These are phyloP conservation scores for Fistulifera pelliculosa DNA, from an alignment of 108 stramenopile genomes.

Conservation along the genomic window DNA sequence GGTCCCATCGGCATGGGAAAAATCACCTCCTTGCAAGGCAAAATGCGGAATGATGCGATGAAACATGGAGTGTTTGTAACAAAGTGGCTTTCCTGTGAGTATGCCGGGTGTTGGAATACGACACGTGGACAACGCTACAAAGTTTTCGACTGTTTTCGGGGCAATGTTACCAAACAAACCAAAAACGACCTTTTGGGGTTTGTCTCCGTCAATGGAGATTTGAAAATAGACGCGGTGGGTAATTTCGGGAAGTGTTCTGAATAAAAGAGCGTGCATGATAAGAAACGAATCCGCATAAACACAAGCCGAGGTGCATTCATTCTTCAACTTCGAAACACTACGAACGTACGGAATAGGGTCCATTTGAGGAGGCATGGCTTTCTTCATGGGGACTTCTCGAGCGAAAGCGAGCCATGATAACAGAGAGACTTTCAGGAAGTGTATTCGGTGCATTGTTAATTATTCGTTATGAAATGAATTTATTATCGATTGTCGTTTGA, in stretches of 20 bases:
- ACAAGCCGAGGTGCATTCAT: background rate
- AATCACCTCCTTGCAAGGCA: constrained; percentile 88
- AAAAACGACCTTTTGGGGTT: constrained; percentile 55
- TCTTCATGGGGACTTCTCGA: constrained; percentile 19
- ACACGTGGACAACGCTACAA: constrained; percentile 74
- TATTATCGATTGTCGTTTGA: no score
- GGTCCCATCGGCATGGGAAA: constrained; percentile 84
- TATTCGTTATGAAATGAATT: no score
- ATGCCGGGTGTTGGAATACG: constrained; percentile 57
- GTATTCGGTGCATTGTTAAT: no score
- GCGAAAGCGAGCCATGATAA: no score
- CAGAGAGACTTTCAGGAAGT: no score
- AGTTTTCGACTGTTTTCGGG: constrained; percentile 90
- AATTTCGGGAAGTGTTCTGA: constrained; percentile 60
- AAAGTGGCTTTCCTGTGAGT: constrained; percentile 62
- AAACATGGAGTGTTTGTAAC: constrained; percentile 63
- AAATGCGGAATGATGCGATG: constrained; percentile 87
- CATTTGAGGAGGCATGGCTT: constrained; percentile 64
- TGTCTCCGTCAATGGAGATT: constrained; percentile 31
- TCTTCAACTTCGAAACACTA: no score
- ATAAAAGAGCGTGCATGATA: background rate
- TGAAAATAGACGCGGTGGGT: constrained; percentile 71
- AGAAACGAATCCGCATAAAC: background rate
- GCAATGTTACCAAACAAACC: constrained; percentile 88
- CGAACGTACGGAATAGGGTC: constrained; percentile 61